phyloP scores from a whole-genome alignment of 345 rosid genomes.

The Eucalyptus polybractea region DNA sequence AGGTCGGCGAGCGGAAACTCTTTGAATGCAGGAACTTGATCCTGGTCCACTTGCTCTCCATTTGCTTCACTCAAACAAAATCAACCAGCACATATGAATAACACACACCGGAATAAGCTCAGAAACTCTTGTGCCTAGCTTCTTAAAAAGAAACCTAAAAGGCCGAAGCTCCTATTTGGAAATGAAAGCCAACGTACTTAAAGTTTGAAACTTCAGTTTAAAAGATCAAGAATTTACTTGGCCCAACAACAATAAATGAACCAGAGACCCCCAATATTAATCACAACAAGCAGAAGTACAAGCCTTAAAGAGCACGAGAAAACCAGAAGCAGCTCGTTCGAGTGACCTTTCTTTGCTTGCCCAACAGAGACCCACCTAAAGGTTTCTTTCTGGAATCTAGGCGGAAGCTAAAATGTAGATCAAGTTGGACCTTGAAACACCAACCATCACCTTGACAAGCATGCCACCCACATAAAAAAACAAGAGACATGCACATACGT shows the following conservation, averaged over 20 bases:
- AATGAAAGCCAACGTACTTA: background rate
- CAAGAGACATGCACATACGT: background rate
- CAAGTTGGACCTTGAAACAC: background rate
- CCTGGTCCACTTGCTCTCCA: conserved; percentile 27
- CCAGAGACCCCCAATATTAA: background rate
- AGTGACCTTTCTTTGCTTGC: background rate
- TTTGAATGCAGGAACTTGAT: conserved; percentile 43
- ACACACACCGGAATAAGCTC: background rate
- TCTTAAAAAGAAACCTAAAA: background rate
- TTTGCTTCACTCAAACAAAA: conserved; percentile 14
- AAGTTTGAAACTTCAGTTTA: background rate
- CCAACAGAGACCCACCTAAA: background rate
- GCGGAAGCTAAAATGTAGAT: background rate
- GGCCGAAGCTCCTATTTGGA: background rate
- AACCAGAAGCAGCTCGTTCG: background rate
- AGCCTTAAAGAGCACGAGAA: background rate
- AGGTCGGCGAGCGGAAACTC: conserved; percentile 65
- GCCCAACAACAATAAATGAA: background rate
- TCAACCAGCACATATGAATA: background rate
- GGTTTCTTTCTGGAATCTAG: background rate
- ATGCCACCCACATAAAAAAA: background rate
- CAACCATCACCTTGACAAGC: background rate
- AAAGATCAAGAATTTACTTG: background rate
- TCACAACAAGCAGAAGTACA: background rate
- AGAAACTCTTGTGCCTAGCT: background rate